phyloP scores from a whole-genome alignment of 805 yeast genomes.

The Candida nemodendra region DNA sequence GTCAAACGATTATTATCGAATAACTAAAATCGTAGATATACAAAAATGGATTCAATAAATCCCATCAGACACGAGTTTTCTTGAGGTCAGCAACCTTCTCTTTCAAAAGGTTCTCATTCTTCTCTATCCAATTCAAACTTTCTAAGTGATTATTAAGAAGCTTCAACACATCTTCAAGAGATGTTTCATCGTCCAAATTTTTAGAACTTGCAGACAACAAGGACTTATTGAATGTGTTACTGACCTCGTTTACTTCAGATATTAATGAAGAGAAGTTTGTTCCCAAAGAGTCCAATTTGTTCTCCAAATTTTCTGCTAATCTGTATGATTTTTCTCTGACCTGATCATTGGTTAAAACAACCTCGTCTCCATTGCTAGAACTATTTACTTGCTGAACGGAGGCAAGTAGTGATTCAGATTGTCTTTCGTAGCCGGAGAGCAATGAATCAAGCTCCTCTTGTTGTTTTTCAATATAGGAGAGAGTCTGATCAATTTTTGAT shows the following conservation, averaged over 20 bases:
- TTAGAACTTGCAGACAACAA: slow-evolving; percentile 32
- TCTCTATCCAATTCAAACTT: slow-evolving; percentile 84
- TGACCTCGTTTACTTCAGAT: slow-evolving; percentile 78
- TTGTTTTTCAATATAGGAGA: slow-evolving; percentile 83
- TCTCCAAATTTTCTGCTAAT: slow-evolving; percentile 82
- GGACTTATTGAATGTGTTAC: slow-evolving; percentile 73
- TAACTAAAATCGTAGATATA: neutral
- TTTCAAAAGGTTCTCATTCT: slow-evolving; percentile 65
- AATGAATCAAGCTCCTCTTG: slow-evolving; percentile 87
- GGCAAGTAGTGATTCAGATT: slow-evolving; percentile 52
- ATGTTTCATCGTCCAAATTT: slow-evolving; percentile 28
- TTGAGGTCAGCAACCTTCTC: slow-evolving; percentile 52
- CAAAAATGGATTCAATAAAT: no score
- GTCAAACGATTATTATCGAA: no score
- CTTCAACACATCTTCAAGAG: slow-evolving; percentile 69
- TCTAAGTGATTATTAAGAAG: slow-evolving; percentile 86
- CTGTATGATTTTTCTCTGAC: slow-evolving; percentile 87
- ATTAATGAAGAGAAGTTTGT: slow-evolving; percentile 72
- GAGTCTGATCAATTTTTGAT: slow-evolving; percentile 79
- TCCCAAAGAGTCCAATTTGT: slow-evolving; percentile 74
- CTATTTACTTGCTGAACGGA: slow-evolving; percentile 29
- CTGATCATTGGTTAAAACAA: slow-evolving; percentile 64
- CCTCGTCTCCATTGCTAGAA: slow-evolving; percentile 16
- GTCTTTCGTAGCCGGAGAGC: slow-evolving; percentile 78
- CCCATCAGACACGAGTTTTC: slow-evolving; percentile 8